Conservation (phyloP, 352 stramenopile species). For the Elongisporangium prolatum region DNA sequence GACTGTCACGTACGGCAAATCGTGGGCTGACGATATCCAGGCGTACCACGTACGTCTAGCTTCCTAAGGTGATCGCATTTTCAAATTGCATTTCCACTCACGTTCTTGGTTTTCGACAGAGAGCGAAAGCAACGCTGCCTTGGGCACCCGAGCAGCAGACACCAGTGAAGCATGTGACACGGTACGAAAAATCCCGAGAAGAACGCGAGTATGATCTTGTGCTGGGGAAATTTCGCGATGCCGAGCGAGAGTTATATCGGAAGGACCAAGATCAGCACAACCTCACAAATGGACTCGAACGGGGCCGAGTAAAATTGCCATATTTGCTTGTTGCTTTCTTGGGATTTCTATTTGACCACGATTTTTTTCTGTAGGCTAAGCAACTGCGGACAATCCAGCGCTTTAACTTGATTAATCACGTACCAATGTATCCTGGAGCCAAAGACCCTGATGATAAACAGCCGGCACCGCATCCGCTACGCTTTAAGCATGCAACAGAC, state of each 20-base stretch:
- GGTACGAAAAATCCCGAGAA: constrained; percentile 64
- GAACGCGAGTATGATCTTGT: constrained; percentile 71
- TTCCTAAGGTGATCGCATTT: too few relatives aligned
- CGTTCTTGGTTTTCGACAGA: constrained; percentile 14
- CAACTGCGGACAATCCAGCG: constrained; percentile 56
- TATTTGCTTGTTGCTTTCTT: not conserved
- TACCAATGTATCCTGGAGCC: constrained; percentile 37
- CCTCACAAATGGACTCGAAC: constrained; percentile 33
- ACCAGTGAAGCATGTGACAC: constrained; percentile 55
- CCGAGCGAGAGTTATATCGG: constrained; percentile 31
- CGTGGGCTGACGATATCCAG: constrained; percentile 53
- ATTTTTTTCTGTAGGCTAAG: constrained; percentile 30
- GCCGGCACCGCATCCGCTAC: constrained; percentile 23
- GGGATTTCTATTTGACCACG: not conserved
- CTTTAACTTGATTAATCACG: constrained; percentile 69
- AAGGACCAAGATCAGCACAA: constrained; percentile 26
- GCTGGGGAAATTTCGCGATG: constrained; percentile 60
- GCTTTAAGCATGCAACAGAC: constrained; percentile 24
- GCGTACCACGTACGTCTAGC: constrained; percentile 38
- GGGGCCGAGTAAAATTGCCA: constrained; percentile 21
- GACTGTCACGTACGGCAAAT: constrained; percentile 25
- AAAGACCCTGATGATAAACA: constrained; percentile 38
- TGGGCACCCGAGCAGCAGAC: constrained; percentile 51
- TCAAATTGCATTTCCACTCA: too few relatives aligned
- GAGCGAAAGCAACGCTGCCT: constrained; percentile 55